Conservation (phyloP, 2,329 filamentous ascomycete genomes). For the Penicillium sp. region DNA sequence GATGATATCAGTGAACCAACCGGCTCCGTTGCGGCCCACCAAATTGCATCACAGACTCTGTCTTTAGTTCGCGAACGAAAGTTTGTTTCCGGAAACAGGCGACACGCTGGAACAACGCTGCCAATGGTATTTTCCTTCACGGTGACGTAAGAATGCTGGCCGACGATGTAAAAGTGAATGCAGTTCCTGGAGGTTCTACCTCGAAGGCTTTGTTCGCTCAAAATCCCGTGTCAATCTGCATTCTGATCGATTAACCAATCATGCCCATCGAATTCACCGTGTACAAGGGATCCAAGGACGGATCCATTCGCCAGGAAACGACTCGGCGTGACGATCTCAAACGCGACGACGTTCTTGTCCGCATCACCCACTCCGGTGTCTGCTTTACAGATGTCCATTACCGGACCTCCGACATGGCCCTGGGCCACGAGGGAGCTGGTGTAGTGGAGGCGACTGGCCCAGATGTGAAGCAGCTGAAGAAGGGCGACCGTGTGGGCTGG, state of each 20-base stretch:
- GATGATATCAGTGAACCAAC: constrained; percentile 6
- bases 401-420: constrained; percentile 34
- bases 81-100: background rate
- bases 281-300: constrained; percentile 65
- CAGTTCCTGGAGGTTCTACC: too few relatives aligned
- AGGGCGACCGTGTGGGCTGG: constrained; percentile 49
- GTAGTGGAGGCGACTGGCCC: constrained; percentile 37
- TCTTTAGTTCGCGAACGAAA: background rate
- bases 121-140: too few relatives aligned
- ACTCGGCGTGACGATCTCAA: constrained; percentile 47
- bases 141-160: constrained; percentile 1
- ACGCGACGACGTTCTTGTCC: constrained; percentile 59
- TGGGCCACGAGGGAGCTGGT: constrained; percentile 47
- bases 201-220: too few relatives aligned
- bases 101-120: too few relatives aligned
- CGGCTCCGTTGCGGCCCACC: background rate
- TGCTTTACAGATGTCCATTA: constrained; percentile 64
- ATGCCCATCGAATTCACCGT: constrained; percentile 58
- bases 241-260: background rate
- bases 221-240: background rate
- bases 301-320: constrained; percentile 57
- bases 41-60: constrained; percentile 10
- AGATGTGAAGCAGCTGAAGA: constrained; percentile 38
- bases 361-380: constrained; percentile 68
- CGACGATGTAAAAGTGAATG: too few relatives aligned